Conservation (phyloP, 2,329 filamentous ascomycete species). For the Pyricularia pennisetigena region DNA sequence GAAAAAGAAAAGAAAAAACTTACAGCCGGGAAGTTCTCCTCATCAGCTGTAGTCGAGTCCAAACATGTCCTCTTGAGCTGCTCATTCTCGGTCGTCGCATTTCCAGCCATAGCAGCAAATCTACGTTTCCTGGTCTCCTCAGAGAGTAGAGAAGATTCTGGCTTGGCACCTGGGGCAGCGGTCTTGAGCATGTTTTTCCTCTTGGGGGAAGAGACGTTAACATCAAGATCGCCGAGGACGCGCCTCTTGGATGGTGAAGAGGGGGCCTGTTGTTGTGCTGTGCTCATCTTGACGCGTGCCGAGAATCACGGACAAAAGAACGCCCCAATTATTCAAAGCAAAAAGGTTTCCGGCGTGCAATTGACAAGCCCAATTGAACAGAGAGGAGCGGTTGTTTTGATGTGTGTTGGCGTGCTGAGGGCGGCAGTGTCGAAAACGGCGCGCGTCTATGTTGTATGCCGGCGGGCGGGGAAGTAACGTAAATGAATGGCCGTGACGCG, state of each 20-base stretch:
- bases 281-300: background rate
- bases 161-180: background rate
- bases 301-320: background rate
- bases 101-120: constrained; percentile 13
- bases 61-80: constrained; percentile 23
- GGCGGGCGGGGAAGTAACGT: background rate
- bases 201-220: constrained; percentile 28
- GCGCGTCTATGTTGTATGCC: background rate
- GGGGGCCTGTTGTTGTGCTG: background rate
- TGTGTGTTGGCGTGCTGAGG: background rate
- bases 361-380: background rate
- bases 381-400: background rate
- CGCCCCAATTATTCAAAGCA: background rate
- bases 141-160: background rate
- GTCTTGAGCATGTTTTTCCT: constrained; percentile 6
- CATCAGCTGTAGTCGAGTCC: background rate
- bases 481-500: background rate
- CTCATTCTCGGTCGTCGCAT: background rate
- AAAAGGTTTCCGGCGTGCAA: background rate
- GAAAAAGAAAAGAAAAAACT: background rate
- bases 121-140: constrained; percentile 17
- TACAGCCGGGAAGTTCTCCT: background rate
- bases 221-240: constrained; percentile 35
- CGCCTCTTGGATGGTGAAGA: constrained; percentile 33
- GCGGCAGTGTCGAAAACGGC: background rate